Conservation (phyloP, 495 filamentous ascomycete genomes). For the Penicillium bovifimosum region DNA sequence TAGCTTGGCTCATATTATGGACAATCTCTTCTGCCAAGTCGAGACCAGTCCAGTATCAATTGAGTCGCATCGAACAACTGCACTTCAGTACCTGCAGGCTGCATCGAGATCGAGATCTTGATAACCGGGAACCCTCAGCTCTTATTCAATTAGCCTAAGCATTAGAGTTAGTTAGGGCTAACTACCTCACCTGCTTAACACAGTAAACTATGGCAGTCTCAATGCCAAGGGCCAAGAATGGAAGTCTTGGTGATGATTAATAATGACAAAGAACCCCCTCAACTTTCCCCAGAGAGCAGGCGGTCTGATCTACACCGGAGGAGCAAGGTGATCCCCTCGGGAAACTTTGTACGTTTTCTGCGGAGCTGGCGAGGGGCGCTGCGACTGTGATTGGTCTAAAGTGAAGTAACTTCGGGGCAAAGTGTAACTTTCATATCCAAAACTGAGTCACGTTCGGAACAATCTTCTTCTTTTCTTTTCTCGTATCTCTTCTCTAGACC, state of each 20-base stretch:
- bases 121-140: not conserved
- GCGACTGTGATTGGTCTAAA: constrained; percentile 13
- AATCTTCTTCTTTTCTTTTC: constrained; percentile 3
- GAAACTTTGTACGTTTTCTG: not conserved
- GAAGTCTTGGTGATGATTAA: not conserved
- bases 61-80: not conserved
- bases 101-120: too few relatives aligned
- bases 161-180: not conserved
- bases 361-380: constrained; percentile 10
- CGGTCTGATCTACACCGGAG: constrained; percentile 5
- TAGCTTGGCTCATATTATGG: not conserved
- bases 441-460: constrained; percentile 17
- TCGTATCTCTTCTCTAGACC: not conserved
- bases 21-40: not conserved
- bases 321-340: constrained; percentile 2
- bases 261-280: not conserved
- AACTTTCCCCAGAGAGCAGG: not conserved
- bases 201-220: too few relatives aligned
- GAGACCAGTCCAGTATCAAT: not conserved
- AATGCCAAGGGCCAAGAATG: not conserved
- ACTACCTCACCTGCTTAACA: not conserved
- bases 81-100: too few relatives aligned
- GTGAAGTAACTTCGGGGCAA: constrained; percentile 8
- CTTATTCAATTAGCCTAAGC: not conserved
- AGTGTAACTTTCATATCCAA: constrained; percentile 6